phyloP scores from a whole-genome alignment of 1,284 basidiomycete species.

The Stereum hirsutum region DNA sequence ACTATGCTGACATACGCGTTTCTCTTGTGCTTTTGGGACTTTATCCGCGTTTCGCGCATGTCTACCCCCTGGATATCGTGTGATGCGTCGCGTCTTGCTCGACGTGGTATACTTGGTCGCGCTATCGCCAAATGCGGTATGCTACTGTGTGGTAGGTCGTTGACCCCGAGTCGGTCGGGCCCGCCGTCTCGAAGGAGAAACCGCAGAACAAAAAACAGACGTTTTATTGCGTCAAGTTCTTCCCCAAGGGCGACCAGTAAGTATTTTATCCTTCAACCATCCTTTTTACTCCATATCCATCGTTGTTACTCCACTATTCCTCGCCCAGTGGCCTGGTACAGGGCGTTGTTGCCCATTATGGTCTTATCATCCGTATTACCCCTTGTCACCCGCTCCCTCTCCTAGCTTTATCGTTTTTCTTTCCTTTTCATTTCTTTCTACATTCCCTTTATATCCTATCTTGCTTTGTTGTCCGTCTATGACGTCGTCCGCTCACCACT shows the following conservation, averaged over 20 bases:
- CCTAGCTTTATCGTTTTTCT: conserved; percentile 6
- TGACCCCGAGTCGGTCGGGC: conserved; percentile 57
- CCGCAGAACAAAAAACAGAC: conserved; percentile 61
- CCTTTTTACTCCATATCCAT: conserved; percentile 8
- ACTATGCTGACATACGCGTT: background rate
- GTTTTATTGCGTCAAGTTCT: conserved; percentile 80
- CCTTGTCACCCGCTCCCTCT: too few species aligned
- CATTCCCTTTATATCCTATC: background rate
- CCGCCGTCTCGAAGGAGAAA: conserved; percentile 55
- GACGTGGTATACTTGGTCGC: too few species aligned
- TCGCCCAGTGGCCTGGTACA: too few species aligned
- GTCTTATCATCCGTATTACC: too few species aligned
- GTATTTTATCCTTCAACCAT: conserved; percentile 27
- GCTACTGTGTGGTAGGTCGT: too few species aligned
- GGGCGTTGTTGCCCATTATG: too few species aligned
- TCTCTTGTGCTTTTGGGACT: too few species aligned
- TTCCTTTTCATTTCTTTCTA: conserved; percentile 7
- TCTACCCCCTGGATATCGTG: conserved; percentile 4
- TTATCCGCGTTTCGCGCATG: too few species aligned
- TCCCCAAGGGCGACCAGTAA: conserved; percentile 87
- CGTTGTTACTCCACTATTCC: too few species aligned
- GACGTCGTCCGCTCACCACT: too few species aligned
- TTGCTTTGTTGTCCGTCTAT: background rate
- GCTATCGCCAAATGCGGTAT: too few species aligned
- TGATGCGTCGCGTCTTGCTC: conserved; percentile 3